Base-by-base conservation (phyloP, 805 yeast genomes). In the Saccharomycopsis fibuligera region DNA sequence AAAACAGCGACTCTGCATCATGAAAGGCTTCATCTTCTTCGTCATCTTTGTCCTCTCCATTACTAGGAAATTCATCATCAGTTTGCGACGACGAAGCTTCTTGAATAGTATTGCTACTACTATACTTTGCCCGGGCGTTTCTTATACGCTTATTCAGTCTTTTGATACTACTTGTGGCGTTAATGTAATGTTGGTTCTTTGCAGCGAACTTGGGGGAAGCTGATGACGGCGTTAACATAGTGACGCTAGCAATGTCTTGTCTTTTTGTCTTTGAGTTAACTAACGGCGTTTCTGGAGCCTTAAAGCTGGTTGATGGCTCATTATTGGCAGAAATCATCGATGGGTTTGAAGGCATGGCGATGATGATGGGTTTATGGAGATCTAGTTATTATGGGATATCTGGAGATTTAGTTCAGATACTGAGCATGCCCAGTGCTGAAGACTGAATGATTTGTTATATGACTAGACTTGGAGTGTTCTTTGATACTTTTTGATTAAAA, bases 211-310 rank as follows among this genome's bases (percentile, higher is more conserved):
- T 45, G 5, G 55, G 55, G 5, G 52, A 45, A 3, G 35, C 30
- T 23, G 55, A 46, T 2, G 50, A 45, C 22, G 55, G 55, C 6
- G 55, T 51, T 2, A 51, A 43, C 25, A 49, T 33, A n/a, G 44
- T 45, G 27, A 30, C 29, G 30, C 35, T 19, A 19, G 27, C 23
- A 3, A 27, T 16, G 4, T 29, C 35, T 5, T 17, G 9, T 30
- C 17, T 4, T 22, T 33, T 30, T 9, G 37, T 42, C 23, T 25
- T 44, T 6, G 41, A n/a, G 23, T 22, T 27, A 16, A 40, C 41
- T 17, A 42, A 27, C 6, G 50, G 50, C 8, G 50, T 47, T 4
- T 22, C 30, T 4, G 50, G 50, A 8, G 45, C 33, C 23, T 47
- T 47, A 23, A 44, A 44, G 35, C 17, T 24, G 35, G 8, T 16